phyloP scores from a whole-genome alignment of 352 stramenopile species.

The Aphanomyces stellatus region DNA sequence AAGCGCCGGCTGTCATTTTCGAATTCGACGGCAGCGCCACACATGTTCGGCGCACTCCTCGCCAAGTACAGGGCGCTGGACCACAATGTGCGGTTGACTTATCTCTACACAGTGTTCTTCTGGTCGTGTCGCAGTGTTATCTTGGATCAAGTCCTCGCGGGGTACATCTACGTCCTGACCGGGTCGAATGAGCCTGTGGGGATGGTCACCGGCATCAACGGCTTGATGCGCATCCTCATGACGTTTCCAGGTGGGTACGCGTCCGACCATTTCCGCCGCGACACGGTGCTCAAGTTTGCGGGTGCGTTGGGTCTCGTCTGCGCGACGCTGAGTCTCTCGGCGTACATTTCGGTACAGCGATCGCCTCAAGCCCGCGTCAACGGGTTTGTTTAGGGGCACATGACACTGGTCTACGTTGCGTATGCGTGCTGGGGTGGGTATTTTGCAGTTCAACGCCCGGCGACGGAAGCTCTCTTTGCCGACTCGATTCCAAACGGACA shows the following conservation, averaged over 20 bases:
- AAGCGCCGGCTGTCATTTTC: too few species aligned
- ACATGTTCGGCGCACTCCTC: neutral
- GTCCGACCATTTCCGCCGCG: constrained; percentile 50
- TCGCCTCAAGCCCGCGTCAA: too few species aligned
- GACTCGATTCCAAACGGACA: constrained; percentile 64
- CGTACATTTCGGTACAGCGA: constrained; percentile 26
- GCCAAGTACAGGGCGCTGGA: constrained; percentile 21
- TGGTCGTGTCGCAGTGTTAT: constrained; percentile 55
- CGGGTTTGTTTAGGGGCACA: constrained; percentile 13
- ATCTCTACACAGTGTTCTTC: constrained; percentile 60
- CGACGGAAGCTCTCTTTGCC: constrained; percentile 73
- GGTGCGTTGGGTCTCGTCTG: constrained; percentile 37
- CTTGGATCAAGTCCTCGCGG: constrained; percentile 65
- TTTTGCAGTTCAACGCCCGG: constrained; percentile 57
- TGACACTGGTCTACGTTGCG: constrained; percentile 45
- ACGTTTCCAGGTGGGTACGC: constrained; percentile 61
- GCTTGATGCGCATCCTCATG: constrained; percentile 64
- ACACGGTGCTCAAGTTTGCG: constrained; percentile 55
- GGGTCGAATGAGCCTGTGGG: constrained; percentile 64
- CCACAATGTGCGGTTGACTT: constrained; percentile 59
- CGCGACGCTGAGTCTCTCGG: constrained; percentile 45
- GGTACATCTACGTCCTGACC: constrained; percentile 69
- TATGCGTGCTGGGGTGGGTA: constrained; percentile 75
- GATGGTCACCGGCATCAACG: constrained; percentile 76
- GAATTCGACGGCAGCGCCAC: too few species aligned